Base-by-base conservation (phyloP, 2,329 filamentous ascomycete species). In the Venturiaceae sp. region DNA sequence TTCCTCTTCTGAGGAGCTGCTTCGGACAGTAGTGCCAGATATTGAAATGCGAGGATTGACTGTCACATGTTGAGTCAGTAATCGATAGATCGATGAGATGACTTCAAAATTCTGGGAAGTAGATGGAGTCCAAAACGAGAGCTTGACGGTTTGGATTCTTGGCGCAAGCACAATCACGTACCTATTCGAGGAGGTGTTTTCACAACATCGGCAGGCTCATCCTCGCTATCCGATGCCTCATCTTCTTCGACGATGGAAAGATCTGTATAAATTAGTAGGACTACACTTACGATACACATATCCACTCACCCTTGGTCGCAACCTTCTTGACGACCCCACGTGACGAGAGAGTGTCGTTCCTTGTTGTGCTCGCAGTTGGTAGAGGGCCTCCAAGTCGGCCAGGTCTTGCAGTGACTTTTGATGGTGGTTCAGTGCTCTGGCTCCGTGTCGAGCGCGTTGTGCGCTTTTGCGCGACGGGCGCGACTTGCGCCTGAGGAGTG, bases 221-320 rank as follows among this genome's bases (percentile, higher is more conserved):
- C 7, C 16, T 57, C 55, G 21, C n/a, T 26, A 26, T 47, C 55
- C 2, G 52, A 53, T 30, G 37, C 36, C 16, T 39, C 34, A 4
- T 56, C 23, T n/a, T 56, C 53, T 44, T 56, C 34, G 16, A 56
- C 9, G 9, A 32, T 36, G 21, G 55, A 46, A n/a, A 57, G 41
- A 41, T 57, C 55, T 57, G 44, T 23, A 33, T 9, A 36, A 23
- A 9, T 46, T 26, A 53, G 52, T n/a, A 1, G 23, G 7, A 28
- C 5, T 26, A 13, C n/a, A 37, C 2, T 13, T n/a, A 11, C 32
- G 14, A 21, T 3, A 14, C 30, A 33, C 5, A n/a, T 36, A 13
- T 14, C 32, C 26, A 13, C 52, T 53, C 19, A 13, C 34, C 30
- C 23, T 37, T 37, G 21, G 2, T 13, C 6, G 5, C n/a, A 13